Evolutionary conservation across 73 alveolate species (phyloP).

Genomic region (Paramecium caudatum): DNA sequence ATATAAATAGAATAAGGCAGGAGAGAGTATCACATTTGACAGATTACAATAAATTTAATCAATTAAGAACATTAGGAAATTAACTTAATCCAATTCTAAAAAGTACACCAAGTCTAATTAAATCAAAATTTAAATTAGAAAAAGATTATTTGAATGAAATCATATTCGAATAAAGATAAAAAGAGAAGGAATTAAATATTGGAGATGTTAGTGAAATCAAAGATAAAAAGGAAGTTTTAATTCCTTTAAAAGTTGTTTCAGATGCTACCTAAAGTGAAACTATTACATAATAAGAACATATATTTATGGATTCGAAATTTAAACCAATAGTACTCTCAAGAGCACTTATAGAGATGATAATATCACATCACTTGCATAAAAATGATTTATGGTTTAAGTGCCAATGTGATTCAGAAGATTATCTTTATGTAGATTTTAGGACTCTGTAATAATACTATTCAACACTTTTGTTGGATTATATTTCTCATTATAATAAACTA

Average conservation of each 20-base stretch:
- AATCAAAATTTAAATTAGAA: constrained; percentile 9
- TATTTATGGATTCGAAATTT: not conserved
- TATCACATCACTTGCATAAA: not conserved
- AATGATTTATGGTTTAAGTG: constrained; percentile 39
- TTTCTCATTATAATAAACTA: no score
- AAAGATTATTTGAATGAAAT: constrained; percentile 40
- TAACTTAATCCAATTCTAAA: not conserved
- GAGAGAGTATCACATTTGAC: not conserved
- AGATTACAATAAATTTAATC: constrained; percentile 14
- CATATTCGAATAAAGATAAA: not conserved
- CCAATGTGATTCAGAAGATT: constrained; percentile 19
- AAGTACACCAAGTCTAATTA: not conserved
- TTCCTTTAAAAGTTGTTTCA: not conserved
- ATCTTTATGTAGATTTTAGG: not conserved
- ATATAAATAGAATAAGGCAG: not conserved
- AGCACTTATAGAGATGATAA: not conserved
- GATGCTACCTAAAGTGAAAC: not conserved
- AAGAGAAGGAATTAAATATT: not conserved
- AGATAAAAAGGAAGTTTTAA: not conserved
- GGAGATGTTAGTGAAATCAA: not conserved
- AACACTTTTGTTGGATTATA: constrained; percentile 17
- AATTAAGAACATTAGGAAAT: not conserved
- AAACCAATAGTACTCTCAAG: not conserved
- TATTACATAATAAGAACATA: not conserved
- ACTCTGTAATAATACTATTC: constrained; percentile 6